These are phyloP conservation scores for Nigrospora sphaerica DNA, from an alignment of 2,329 filamentous ascomycete genomes.

Conservation along the genomic window DNA sequence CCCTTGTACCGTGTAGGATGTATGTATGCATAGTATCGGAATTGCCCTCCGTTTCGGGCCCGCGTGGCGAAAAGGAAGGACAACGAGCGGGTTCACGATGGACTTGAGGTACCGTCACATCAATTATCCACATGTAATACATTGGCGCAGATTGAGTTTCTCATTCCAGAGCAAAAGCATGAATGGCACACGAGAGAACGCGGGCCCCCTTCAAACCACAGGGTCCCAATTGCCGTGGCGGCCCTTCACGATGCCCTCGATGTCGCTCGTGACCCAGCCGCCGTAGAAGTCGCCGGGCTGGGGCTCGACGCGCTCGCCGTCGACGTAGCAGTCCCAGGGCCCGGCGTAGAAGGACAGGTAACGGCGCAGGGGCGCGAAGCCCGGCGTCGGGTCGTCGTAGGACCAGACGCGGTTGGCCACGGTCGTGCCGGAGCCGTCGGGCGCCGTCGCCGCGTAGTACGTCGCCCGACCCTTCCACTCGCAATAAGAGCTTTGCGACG, in stretches of 20 bases:
- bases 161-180: no score
- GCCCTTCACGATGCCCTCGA: slow-evolving; percentile 44
- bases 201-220: slow-evolving; percentile 13
- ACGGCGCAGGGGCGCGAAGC: slow-evolving; percentile 45
- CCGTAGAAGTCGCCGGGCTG: slow-evolving; percentile 59
- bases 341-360: slow-evolving; percentile 54
- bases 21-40: no score
- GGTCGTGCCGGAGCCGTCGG: slow-evolving; percentile 20
- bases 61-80: no score
- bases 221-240: slow-evolving; percentile 31
- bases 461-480: slow-evolving; percentile 57
- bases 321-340: slow-evolving; percentile 56
- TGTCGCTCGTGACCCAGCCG: slow-evolving; percentile 55
- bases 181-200: no score
- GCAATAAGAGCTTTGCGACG: slow-evolving; percentile 39
- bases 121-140: no score
- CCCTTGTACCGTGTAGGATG: no score
- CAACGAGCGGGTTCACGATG: no score
- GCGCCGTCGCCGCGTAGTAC: slow-evolving; percentile 41
- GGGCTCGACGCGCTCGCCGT: slow-evolving; percentile 51
- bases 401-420: slow-evolving; percentile 50
- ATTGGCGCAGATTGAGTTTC: no score
- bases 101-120: no score
- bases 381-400: slow-evolving; percentile 45
- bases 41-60: no score